These are phyloP conservation scores for Ophiosphaerella herpotricha DNA, from an alignment of 2,329 filamentous ascomycete genomes.

Conservation along the genomic window DNA sequence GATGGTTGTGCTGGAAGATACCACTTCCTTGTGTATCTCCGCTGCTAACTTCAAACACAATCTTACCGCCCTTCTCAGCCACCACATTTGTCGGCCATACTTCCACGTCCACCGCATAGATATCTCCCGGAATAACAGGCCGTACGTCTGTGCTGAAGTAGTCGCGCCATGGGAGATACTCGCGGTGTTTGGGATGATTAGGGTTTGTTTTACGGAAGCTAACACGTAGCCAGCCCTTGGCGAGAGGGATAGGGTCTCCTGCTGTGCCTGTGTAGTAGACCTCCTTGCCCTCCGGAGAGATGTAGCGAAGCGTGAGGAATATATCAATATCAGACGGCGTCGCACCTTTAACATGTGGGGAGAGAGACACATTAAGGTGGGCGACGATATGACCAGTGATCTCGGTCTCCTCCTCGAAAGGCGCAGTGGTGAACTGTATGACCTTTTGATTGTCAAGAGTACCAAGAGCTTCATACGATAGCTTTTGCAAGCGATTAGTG, in stretches of 20 bases:
- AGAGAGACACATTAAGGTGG: conserved; percentile 65
- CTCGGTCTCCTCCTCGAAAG: conserved; percentile 68
- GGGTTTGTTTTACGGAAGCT: conserved; percentile 60
- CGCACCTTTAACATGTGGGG: conserved; percentile 43
- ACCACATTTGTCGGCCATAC: conserved; percentile 69
- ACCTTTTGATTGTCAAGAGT: conserved; percentile 58
- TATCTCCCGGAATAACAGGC: conserved; percentile 58
- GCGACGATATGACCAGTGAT: conserved; percentile 71
- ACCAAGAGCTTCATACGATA: conserved; percentile 65
- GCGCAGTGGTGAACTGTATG: conserved; percentile 61
- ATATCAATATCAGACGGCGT: conserved; percentile 64
- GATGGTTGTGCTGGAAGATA: conserved; percentile 59
- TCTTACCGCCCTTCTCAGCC: conserved; percentile 55
- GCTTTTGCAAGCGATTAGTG: conserved; percentile 41
- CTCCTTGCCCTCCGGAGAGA: conserved; percentile 59
- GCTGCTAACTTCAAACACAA: conserved; percentile 60
- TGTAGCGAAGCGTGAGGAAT: conserved; percentile 65
- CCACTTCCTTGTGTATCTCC: conserved; percentile 64
- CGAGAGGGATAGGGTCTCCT: conserved; percentile 65
- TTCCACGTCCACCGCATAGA: conserved; percentile 66
- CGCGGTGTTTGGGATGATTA: conserved; percentile 56
- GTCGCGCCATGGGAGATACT: conserved; percentile 62
- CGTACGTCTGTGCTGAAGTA: conserved; percentile 60
- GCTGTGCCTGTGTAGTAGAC: conserved; percentile 69
- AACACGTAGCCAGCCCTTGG: conserved; percentile 68